These are phyloP conservation scores for Thozetella sp. DNA, from an alignment of 495 filamentous ascomycete genomes.

Conservation along the genomic window DNA sequence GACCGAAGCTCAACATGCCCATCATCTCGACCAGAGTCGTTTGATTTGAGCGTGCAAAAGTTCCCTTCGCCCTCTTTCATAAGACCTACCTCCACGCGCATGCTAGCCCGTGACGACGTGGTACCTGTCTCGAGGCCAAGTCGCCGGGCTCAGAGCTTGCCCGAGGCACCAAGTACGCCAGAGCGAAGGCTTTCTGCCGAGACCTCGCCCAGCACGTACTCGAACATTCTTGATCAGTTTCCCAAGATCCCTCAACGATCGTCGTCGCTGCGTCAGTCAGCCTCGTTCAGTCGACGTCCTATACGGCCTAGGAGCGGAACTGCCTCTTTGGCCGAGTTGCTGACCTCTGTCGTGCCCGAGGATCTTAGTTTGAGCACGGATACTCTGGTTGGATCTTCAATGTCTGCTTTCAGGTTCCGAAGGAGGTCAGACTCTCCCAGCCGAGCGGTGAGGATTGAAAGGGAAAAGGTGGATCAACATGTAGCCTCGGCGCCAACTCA, in stretches of 20 bases:
- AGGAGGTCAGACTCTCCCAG: conserved; percentile 12
- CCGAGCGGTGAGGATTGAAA: too few relatives aligned
- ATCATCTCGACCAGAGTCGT: neutral
- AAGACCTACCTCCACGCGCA: conserved; percentile 42
- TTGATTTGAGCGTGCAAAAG: conserved; percentile 9
- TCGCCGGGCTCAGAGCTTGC: conserved; percentile 39
- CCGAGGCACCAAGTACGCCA: conserved; percentile 25
- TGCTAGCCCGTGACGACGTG: conserved; percentile 44
- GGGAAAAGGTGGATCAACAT: neutral
- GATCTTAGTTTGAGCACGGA: neutral
- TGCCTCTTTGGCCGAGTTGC: conserved; percentile 14
- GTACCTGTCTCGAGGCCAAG: conserved; percentile 12
- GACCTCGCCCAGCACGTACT: neutral
- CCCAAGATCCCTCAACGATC: conserved; percentile 17
- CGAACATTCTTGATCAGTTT: conserved; percentile 1
- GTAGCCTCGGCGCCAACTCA: neutral
- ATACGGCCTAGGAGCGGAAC: neutral
- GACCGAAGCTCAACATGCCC: conserved; percentile 7
- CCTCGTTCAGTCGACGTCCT: neutral
- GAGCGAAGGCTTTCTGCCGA: neutral
- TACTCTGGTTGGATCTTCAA: conserved; percentile 4
- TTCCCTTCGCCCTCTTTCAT: conserved; percentile 50
- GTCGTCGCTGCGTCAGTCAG: conserved; percentile 9
- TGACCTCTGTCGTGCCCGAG: conserved; percentile 20
- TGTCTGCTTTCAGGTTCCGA: conserved; percentile 12